These are phyloP conservation scores for Dinochytrium kinnereticum DNA, from an alignment of 371 early-diverging fungal genomes.

Conservation along the genomic window DNA sequence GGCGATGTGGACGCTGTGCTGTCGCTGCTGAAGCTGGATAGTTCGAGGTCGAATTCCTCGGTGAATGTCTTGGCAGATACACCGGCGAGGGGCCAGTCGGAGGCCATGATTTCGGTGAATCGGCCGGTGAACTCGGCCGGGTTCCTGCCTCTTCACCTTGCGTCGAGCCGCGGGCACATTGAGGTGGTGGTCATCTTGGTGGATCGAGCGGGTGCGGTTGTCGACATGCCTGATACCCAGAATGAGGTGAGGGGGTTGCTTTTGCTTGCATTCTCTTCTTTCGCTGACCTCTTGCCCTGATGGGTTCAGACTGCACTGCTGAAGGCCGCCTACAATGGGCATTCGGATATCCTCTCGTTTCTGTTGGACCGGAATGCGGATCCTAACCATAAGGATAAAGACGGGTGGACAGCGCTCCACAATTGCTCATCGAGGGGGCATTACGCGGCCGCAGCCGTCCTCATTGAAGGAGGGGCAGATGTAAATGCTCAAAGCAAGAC, in stretches of 20 bases:
- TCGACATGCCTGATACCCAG: slow-evolving; percentile 72
- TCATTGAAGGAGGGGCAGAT: slow-evolving; percentile 36
- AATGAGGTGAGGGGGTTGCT: slow-evolving; percentile 63
- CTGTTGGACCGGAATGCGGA: slow-evolving; percentile 71
- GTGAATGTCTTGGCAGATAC: background rate
- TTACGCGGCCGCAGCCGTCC: slow-evolving; percentile 6
- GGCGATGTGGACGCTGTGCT: slow-evolving; percentile 3
- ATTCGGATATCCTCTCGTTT: slow-evolving; percentile 65
- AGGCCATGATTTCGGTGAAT: background rate
- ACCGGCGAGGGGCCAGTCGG: background rate
- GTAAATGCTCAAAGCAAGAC: slow-evolving; percentile 69
- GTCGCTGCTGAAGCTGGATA: background rate
- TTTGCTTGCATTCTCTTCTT: slow-evolving; percentile 1
- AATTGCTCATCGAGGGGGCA: slow-evolving; percentile 46
- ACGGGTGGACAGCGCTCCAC: slow-evolving; percentile 88
- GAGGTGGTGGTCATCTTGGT: slow-evolving; percentile 69
- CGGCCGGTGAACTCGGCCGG: slow-evolving; percentile 46
- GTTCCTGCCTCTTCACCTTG: slow-evolving; percentile 72
- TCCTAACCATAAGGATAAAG: slow-evolving; percentile 70
- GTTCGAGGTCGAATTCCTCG: background rate
- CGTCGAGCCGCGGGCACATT: slow-evolving; percentile 73
- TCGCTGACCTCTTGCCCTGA: background rate
- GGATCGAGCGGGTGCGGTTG: slow-evolving; percentile 66
- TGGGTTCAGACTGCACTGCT: slow-evolving; percentile 71
- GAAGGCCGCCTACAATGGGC: slow-evolving; percentile 79